These are phyloP conservation scores for Mycosarcoma maydis DNA, from an alignment of 1,284 basidiomycete species.

Conservation along the genomic window DNA sequence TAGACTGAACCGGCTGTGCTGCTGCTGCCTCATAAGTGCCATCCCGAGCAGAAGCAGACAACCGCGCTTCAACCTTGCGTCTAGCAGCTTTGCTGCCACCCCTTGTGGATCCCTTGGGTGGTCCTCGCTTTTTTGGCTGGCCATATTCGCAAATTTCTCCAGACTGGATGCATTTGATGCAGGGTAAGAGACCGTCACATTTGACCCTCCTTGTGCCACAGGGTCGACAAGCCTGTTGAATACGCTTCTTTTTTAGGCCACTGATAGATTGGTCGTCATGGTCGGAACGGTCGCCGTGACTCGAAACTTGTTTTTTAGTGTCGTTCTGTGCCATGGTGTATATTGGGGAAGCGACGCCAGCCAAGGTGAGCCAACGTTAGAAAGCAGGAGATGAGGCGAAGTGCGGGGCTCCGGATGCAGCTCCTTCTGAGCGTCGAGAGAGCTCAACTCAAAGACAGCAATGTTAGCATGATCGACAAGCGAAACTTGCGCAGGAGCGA, in stretches of 20 bases:
- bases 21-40: slow-evolving; percentile 15
- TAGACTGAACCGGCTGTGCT: slow-evolving; percentile 18
- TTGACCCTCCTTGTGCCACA: slow-evolving; percentile 56
- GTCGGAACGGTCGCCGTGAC: slow-evolving; percentile 7
- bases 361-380: too few species aligned
- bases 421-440: too few species aligned
- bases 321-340: background rate
- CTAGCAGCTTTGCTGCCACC: slow-evolving; percentile 39
- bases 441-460: too few species aligned
- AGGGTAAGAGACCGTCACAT: slow-evolving; percentile 51
- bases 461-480: too few species aligned
- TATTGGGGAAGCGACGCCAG: too few species aligned
- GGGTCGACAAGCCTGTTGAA: slow-evolving; percentile 55
- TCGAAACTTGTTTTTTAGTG: background rate
- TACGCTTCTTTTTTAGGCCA: slow-evolving; percentile 49
- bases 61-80: slow-evolving; percentile 16
- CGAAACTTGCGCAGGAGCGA: too few species aligned
- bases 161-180: slow-evolving; percentile 46
- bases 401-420: too few species aligned
- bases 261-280: slow-evolving; percentile 20
- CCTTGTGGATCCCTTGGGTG: slow-evolving; percentile 54
- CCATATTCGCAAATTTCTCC: slow-evolving; percentile 56
- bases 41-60: slow-evolving; percentile 7
- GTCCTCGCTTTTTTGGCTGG: slow-evolving; percentile 55
- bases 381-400: too few species aligned